phyloP scores from a whole-genome alignment of 1,284 basidiomycete species.

The Microbotryum silenes-acaulis region DNA sequence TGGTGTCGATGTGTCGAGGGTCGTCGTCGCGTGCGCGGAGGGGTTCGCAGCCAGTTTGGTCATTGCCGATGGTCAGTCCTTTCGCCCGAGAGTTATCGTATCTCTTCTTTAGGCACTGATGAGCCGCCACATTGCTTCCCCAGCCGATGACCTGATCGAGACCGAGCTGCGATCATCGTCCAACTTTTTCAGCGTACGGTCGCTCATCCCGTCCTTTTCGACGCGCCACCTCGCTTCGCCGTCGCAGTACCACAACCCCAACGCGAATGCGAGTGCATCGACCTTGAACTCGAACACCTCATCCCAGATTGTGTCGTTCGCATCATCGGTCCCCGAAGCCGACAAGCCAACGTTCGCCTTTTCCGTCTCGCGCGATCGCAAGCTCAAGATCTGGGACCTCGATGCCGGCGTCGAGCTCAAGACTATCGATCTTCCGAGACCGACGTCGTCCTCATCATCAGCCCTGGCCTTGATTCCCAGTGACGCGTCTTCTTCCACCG shows the following conservation, averaged over 20 bases:
- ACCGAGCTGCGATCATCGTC: constrained; percentile 21
- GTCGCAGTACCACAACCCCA: no score
- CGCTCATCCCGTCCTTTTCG: constrained; percentile 30
- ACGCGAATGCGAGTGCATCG: constrained; percentile 1
- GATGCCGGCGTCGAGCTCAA: constrained; percentile 39
- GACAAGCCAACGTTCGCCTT: constrained; percentile 43
- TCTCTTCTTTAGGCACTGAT: no score
- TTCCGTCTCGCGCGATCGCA: constrained; percentile 79
- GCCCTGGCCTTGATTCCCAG: constrained; percentile 26
- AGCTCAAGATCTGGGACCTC: constrained; percentile 66
- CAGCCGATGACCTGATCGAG: constrained; percentile 23
- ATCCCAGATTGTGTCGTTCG: constrained; percentile 18
- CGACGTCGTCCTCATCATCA: constrained; percentile 27
- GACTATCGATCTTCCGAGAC: constrained; percentile 38
- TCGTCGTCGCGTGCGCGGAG: constrained; percentile 17
- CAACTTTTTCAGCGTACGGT: constrained; percentile 19
- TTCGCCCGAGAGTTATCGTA: background rate
- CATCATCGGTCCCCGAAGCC: background rate
- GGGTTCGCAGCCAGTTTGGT: constrained; percentile 12
- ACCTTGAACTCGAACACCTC: constrained; percentile 6
- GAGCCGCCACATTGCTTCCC: background rate
- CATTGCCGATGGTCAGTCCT: constrained; percentile 6
- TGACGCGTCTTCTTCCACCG: constrained; percentile 6
- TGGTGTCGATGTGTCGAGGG: constrained; percentile 11
- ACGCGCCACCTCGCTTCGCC: constrained; percentile 14